These are phyloP conservation scores for Agastache rugosa DNA, from an alignment of 257 asterid species.

Conservation along the genomic window DNA sequence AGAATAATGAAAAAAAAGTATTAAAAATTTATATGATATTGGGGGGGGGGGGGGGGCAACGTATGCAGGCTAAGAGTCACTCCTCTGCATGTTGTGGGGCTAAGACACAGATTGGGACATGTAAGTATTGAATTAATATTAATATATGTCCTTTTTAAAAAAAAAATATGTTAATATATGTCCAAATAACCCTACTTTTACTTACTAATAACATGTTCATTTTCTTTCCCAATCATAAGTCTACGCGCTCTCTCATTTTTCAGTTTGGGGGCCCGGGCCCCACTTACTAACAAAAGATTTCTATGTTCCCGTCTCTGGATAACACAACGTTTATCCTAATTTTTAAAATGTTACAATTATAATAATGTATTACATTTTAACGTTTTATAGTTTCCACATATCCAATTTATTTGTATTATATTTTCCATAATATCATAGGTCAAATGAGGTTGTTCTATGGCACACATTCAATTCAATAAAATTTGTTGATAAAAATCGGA, in stretches of 20 bases:
- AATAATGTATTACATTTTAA: too few species aligned
- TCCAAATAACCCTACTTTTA: not conserved
- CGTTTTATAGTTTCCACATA: too few species aligned
- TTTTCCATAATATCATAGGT: too few species aligned
- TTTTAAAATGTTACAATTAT: too few species aligned
- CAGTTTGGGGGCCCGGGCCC: not conserved
- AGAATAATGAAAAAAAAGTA: not conserved
- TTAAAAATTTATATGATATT: slow-evolving; percentile 24
- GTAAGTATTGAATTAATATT: too few species aligned
- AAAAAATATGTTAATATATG: too few species aligned
- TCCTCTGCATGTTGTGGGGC: slow-evolving; percentile 31
- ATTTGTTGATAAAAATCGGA: too few species aligned
- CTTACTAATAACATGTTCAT: not conserved
- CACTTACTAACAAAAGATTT: not conserved
- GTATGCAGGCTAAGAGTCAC: slow-evolving; percentile 38
- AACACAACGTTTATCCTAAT: too few species aligned
- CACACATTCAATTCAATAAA: too few species aligned
- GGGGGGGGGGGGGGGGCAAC: slow-evolving; percentile 33
- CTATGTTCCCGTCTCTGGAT: not conserved
- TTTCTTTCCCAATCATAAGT: not conserved
- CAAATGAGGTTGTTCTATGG: too few species aligned
- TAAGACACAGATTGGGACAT: slow-evolving; percentile 32
- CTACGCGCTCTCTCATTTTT: not conserved
- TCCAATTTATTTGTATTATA: too few species aligned
- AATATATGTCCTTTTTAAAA: too few species aligned